Conservation (phyloP, 768 basidiomycete species). For the Artomyces pyxidatus region DNA sequence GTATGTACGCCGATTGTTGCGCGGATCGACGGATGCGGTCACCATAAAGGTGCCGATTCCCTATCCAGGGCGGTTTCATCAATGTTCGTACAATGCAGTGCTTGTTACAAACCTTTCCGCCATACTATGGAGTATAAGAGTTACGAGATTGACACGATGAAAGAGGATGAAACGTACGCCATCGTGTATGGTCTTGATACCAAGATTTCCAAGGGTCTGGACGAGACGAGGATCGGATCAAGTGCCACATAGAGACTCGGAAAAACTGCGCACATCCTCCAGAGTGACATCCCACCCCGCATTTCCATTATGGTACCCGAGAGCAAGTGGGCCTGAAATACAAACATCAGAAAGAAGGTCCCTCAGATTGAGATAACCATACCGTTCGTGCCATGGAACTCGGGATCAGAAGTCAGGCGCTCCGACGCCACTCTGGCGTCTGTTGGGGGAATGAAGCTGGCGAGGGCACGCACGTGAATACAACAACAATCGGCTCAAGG, state of each 20-base stretch:
- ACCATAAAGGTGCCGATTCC: conserved; percentile 10
- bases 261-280: not conserved
- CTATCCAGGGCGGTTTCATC: no score
- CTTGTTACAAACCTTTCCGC: no score
- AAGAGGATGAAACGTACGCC: not conserved
- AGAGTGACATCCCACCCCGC: not conserved
- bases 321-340: not conserved
- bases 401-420: not conserved
- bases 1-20: conserved; percentile 9
- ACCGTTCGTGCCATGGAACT: not conserved
- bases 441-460: not conserved
- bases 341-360: not conserved
- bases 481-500: no score
- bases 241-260: not conserved
- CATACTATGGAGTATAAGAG: not conserved
- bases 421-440: not conserved
- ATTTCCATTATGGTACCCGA: not conserved
- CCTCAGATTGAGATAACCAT: not conserved
- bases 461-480: not conserved
- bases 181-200: conserved; percentile 19
- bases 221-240: no score
- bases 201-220: not conserved
- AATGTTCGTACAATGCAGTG: no score
- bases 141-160: not conserved
- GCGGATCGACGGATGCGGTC: conserved; percentile 7